Percentiles rank a stretch among this genome's conserved stretches.
Conservation (phyloP, 192 early-diverging fungal species). For the Rhizophagus prolifer region DNA sequence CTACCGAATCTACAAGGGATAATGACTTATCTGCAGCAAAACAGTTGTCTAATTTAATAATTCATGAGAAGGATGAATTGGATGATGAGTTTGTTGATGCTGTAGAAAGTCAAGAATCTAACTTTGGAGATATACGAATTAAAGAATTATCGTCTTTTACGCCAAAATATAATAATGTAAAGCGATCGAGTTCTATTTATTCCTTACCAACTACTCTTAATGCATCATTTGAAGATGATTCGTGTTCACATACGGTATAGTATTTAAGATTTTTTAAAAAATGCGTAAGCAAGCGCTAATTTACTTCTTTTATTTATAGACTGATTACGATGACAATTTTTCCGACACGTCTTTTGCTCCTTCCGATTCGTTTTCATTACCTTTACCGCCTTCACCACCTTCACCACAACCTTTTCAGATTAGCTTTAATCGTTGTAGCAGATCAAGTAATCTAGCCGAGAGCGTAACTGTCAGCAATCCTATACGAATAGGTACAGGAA, state of each 20-base stretch:
- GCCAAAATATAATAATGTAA: not conserved
- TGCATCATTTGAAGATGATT: slow-evolving; percentile 7
- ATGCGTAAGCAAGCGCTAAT: not conserved
- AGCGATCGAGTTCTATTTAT: not conserved
- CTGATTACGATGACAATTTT: slow-evolving; percentile 7
- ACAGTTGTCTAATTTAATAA: slow-evolving; percentile 17
- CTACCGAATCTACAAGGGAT: not conserved
- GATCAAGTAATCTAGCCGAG: slow-evolving; percentile 25
- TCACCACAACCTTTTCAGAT: slow-evolving; percentile 11
- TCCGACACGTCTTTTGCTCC: not conserved
- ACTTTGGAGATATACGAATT: not conserved
- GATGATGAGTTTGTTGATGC: slow-evolving; percentile 31
- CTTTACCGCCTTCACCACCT: not conserved
- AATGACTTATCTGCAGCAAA: not conserved
- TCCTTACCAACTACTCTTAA: not conserved
- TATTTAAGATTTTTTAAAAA: not conserved
- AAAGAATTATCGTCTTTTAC: not conserved
- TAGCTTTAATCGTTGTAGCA: not conserved
- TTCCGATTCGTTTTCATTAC: not conserved
- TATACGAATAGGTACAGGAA: slow-evolving; percentile 40
- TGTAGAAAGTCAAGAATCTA: slow-evolving; percentile 11
- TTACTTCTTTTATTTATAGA: slow-evolving; percentile 9
- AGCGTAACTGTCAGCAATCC: slow-evolving; percentile 45
- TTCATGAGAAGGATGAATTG: slow-evolving; percentile 18
- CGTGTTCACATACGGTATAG: not conserved